Conservation (phyloP, 345 rosid species). For the Balakata baccata region DNA sequence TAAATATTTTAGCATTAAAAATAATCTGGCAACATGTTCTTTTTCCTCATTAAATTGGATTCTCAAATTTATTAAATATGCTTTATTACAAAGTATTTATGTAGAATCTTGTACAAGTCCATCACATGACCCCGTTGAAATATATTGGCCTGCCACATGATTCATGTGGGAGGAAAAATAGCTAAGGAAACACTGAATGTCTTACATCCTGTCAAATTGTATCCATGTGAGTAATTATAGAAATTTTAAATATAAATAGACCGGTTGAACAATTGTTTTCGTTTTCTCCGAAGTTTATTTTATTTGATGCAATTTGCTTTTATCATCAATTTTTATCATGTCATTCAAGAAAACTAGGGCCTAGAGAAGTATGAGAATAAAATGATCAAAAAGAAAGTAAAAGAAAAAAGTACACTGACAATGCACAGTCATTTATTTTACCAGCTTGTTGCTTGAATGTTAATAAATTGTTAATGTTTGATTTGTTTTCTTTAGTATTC, state of each 20-base stretch:
- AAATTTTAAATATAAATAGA: not conserved
- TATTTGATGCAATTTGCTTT: not conserved
- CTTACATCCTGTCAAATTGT: not conserved
- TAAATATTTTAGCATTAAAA: not conserved
- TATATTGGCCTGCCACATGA: not conserved
- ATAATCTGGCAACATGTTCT: not conserved
- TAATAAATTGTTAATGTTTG: not conserved
- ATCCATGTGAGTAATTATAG: not conserved
- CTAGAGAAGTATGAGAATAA: no score
- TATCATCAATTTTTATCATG: not conserved
- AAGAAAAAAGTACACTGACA: no score
- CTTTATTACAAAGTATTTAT: not conserved
- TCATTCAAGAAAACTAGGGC: not conserved
- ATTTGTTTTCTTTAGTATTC: not conserved
- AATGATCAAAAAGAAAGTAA: no score
- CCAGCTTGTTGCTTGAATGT: not conserved
- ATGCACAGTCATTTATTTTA: no score
- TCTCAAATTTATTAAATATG: not conserved
- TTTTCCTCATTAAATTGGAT: not conserved
- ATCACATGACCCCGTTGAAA: not conserved
- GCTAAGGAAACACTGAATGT: not conserved
- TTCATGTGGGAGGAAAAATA: not conserved
- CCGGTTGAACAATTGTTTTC: not conserved
- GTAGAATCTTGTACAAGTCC: not conserved
- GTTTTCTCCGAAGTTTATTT: not conserved